Conservation (phyloP, 1,139 yeast genomes). For the Magnusiomyces paraingens region DNA sequence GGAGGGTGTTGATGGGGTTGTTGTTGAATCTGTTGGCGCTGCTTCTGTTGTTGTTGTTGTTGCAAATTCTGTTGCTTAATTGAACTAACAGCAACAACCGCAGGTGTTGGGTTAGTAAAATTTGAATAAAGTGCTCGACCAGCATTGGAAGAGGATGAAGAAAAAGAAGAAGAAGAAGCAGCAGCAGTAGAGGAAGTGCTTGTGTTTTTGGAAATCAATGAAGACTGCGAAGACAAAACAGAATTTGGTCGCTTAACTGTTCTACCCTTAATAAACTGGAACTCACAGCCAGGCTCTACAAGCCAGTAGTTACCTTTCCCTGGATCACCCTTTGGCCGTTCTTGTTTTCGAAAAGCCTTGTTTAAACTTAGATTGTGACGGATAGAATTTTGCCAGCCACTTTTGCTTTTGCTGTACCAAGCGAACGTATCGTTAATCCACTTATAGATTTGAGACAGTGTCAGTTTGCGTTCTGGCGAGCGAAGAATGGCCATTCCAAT, state of each 20-base stretch:
- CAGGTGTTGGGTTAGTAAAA: too few relatives aligned
- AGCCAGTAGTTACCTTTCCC: constrained; percentile 98
- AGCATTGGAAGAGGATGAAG: neutral
- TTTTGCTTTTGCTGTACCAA: constrained; percentile 72
- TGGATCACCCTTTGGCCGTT: constrained; percentile 71
- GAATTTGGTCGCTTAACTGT: constrained; percentile 10
- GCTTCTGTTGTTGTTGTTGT: too few relatives aligned
- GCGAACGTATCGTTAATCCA: constrained; percentile 89
- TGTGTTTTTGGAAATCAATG: too few relatives aligned
- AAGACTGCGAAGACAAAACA: neutral
- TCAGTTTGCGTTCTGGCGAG: constrained; percentile 70
- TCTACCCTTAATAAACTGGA: constrained; percentile 60
- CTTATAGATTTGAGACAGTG: constrained; percentile 82
- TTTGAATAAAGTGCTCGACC: too few relatives aligned
- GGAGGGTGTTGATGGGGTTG: too few relatives aligned
- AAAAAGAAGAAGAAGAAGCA: constrained; percentile 1
- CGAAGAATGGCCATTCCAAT: constrained; percentile 92
- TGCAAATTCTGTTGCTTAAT: too few relatives aligned
- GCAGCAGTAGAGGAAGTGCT: too few relatives aligned
- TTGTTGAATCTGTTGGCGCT: too few relatives aligned
- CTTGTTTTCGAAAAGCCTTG: constrained; percentile 85
- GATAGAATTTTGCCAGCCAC: constrained; percentile 92
- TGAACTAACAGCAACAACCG: too few relatives aligned
- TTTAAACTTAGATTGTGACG: constrained; percentile 79
- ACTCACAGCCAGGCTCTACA: constrained; percentile 75